Conservation (phyloP, 768 basidiomycete genomes). For the Daedaleopsis sinensis region DNA sequence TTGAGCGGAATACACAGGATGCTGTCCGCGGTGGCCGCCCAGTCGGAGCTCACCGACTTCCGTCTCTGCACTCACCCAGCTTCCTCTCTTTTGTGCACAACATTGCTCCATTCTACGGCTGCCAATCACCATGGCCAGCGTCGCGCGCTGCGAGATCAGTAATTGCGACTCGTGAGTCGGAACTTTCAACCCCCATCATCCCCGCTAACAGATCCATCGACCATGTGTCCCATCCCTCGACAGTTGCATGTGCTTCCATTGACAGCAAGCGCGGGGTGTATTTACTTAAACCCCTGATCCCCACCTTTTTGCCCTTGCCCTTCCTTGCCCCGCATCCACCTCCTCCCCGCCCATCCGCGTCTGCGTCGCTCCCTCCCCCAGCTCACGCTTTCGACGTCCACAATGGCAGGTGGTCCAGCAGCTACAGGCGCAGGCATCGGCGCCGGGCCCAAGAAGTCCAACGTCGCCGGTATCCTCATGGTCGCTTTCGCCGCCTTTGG, state of each 20-base stretch:
- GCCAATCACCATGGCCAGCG: too few species aligned
- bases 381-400: constrained; percentile 5
- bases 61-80: too few species aligned
- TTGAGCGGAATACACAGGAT: too few species aligned
- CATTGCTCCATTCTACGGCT: too few species aligned
- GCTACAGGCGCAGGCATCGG: constrained; percentile 19
- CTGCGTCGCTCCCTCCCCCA: not conserved
- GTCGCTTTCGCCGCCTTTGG: constrained; percentile 38
- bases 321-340: constrained; percentile 5
- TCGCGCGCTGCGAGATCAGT: too few species aligned
- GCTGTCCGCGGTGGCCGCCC: too few species aligned
- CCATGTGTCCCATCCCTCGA: constrained; percentile 7
- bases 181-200: too few species aligned
- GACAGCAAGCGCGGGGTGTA: not conserved
- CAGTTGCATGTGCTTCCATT: not conserved
- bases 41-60: too few species aligned
- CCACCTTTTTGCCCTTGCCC: not conserved
- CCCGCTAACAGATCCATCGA: too few species aligned
- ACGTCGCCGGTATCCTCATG: constrained; percentile 35
- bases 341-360: not conserved
- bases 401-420: constrained; percentile 20
- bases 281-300: constrained; percentile 3
- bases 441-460: constrained; percentile 17
- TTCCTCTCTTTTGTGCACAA: too few species aligned
- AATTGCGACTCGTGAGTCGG: too few species aligned